Conservation (phyloP, 805 yeast genomes). For the Torulaspora delbrueckii region DNA sequence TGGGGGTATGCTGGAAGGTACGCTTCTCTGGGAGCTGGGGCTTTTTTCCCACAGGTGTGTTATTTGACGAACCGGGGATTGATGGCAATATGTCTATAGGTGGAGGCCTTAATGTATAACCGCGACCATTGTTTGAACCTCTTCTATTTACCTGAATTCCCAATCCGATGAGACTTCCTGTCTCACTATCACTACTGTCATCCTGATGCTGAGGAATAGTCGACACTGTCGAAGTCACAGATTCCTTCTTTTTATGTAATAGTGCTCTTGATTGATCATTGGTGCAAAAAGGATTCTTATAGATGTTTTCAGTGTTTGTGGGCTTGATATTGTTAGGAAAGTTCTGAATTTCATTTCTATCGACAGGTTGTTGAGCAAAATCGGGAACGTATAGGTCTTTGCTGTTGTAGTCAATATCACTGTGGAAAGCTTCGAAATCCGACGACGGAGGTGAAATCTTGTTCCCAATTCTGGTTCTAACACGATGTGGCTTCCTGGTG, state of each 20-base stretch:
- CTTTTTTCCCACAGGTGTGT: conserved; percentile 18
- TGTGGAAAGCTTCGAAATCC: conserved; percentile 5
- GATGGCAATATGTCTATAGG: conserved; percentile 24
- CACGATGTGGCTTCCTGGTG: conserved; percentile 10
- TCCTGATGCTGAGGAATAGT: conserved; percentile 30
- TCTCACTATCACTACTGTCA: conserved; percentile 15
- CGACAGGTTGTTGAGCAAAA: neutral
- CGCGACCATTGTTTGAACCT: conserved; percentile 1
- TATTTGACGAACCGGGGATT: conserved; percentile 30
- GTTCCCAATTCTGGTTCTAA: neutral
- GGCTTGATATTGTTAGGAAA: neutral
- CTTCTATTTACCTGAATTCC: conserved; percentile 16
- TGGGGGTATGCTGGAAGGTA: conserved; percentile 31
- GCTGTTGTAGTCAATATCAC: neutral
- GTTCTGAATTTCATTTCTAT: neutral
- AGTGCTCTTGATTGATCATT: neutral
- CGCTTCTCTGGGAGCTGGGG: conserved; percentile 28
- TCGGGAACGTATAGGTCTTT: neutral
- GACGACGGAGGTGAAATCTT: conserved; percentile 3
- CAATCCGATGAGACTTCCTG: conserved; percentile 15
- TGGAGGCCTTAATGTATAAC: conserved; percentile 15
- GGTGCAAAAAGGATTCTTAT: conserved; percentile 7
- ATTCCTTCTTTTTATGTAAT: conserved; percentile 26
- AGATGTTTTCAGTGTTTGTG: neutral
- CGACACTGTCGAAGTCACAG: conserved; percentile 31